Base-by-base conservation (phyloP, 1,284 basidiomycete genomes). In the Melampsora occidentalis region DNA sequence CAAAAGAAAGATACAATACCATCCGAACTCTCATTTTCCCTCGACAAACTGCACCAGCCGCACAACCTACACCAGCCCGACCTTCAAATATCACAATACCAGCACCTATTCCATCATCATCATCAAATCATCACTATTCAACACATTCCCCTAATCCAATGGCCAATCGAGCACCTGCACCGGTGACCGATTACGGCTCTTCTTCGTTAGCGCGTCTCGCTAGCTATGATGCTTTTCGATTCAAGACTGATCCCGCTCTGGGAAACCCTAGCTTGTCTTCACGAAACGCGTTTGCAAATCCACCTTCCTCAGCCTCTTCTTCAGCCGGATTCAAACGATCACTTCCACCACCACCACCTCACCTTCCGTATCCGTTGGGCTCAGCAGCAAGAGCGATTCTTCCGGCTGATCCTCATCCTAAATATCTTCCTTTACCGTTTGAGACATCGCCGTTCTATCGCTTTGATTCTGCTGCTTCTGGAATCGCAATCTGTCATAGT, bases 381-480 rank as follows among this genome's bases (percentile, higher is more conserved):
- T 51, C 16, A 10, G 5, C 10, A 63, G 28, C 20, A 25, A 31
- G 31, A 39, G 20, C 33, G 18, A 7, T n/a, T 1, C n/a, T 18
- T 20, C 46, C 71, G 51, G 20, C 10, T 63, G 33, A 48, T 66
- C 33, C 46, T 31, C 39, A 31, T 39, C 5, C 49, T 35, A 51
- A 28, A 48, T n/a, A 9, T 42, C 2, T 66, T 22, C 65, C 25
- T 9, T 75, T 46, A 51, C 65, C 39, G 46, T 75, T 73, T 25
- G 71, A 65, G 57, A 22, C 10, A 18, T 75, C 72, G 9, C 65
- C 72, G 1, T 75, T 75, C 42, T 75, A 61, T 68, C 48, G 65
- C n/a, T 22, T 75, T 46, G 72, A 75, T 61, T 67, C 64, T 48
- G 65, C 72, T 18, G 72, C 65, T 31, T 68, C 72, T 63, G 42